Conservation (phyloP, 768 basidiomycete genomes). For the Dictyophora rubrovolvata region DNA sequence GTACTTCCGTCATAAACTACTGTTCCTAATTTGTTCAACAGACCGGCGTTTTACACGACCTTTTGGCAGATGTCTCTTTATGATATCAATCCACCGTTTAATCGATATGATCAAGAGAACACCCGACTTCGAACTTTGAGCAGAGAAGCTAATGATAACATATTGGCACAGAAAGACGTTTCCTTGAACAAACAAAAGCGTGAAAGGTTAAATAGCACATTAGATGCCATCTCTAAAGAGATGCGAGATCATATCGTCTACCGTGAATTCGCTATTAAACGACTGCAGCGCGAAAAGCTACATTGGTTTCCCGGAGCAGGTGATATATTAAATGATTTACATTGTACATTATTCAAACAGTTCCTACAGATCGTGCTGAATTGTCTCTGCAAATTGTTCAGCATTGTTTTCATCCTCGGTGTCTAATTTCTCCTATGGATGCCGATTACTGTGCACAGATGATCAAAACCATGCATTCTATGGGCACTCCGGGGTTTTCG, state of each 20-base stretch:
- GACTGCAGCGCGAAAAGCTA: conserved; percentile 64
- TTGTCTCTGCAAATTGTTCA: conserved; percentile 52
- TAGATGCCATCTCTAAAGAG: conserved; percentile 52
- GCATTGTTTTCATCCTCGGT: conserved; percentile 87
- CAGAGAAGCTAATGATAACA: conserved; percentile 57
- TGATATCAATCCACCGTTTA: conserved; percentile 70
- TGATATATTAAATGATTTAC: conserved; percentile 12
- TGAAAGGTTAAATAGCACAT: conserved; percentile 55
- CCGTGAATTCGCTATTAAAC: conserved; percentile 65
- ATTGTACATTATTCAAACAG: conserved; percentile 17
- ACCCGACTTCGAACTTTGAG: conserved; percentile 49
- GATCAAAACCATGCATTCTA: conserved; percentile 75
- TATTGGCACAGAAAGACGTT: conserved; percentile 50
- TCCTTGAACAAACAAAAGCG: conserved; percentile 58
- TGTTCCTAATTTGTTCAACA: conserved; percentile 20
- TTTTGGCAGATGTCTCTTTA: conserved; percentile 96
- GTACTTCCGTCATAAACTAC: conserved; percentile 3
- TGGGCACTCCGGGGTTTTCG: conserved; percentile 84
- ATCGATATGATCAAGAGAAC: conserved; percentile 73
- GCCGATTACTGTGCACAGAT: conserved; percentile 91
- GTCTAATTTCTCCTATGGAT: conserved; percentile 91
- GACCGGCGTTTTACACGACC: conserved; percentile 86
- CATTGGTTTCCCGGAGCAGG: conserved; percentile 71
- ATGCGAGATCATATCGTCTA: conserved; percentile 67
- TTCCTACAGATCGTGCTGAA: conserved; percentile 39